Conservation (phyloP, 495 filamentous ascomycete species). For the Zalerion maritima region DNA sequence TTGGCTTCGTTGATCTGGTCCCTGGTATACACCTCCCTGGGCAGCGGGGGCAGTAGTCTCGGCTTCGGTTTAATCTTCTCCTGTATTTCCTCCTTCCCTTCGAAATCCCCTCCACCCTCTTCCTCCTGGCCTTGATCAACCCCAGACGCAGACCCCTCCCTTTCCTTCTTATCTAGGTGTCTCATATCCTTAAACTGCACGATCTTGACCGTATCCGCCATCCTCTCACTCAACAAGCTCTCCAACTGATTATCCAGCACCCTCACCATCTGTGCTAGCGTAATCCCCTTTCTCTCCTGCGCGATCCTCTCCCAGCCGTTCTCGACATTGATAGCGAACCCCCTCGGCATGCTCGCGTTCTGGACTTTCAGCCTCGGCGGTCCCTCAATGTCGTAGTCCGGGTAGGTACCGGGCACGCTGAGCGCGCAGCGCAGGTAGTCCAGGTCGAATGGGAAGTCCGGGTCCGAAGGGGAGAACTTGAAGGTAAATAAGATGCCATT, state of each 20-base stretch:
- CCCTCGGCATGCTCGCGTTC: conserved; percentile 67
- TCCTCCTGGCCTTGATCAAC: too few relatives aligned
- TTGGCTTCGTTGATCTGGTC: conserved; percentile 49
- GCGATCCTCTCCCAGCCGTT: conserved; percentile 60
- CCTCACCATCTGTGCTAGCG: conserved; percentile 55
- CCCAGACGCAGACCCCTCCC: conserved; percentile 31
- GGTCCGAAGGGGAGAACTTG: conserved; percentile 62
- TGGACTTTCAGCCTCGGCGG: conserved; percentile 47
- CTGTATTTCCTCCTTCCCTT: conserved; percentile 40
- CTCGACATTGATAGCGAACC: conserved; percentile 70
- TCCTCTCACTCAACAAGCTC: conserved; percentile 50
- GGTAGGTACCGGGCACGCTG: conserved; percentile 51
- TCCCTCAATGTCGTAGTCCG: too few relatives aligned
- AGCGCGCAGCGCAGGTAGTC: conserved; percentile 56
- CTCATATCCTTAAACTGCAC: conserved; percentile 47
- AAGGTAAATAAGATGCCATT: conserved; percentile 45
- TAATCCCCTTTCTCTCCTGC: conserved; percentile 37
- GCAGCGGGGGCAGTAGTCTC: conserved; percentile 28
- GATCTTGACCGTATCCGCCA: conserved; percentile 67
- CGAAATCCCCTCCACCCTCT: conserved; percentile 33
- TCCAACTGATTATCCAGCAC: conserved; percentile 64
- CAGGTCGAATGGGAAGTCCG: conserved; percentile 73
- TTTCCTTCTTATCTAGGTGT: conserved; percentile 15
- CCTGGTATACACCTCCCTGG: conserved; percentile 21
- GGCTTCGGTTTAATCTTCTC: too few relatives aligned